A percentile compares a stretch with the other conserved stretches of the same genome.
Evolutionary conservation across 106 monocot genomes (phyloP).

Genomic region (Allium fistulosum): DNA sequence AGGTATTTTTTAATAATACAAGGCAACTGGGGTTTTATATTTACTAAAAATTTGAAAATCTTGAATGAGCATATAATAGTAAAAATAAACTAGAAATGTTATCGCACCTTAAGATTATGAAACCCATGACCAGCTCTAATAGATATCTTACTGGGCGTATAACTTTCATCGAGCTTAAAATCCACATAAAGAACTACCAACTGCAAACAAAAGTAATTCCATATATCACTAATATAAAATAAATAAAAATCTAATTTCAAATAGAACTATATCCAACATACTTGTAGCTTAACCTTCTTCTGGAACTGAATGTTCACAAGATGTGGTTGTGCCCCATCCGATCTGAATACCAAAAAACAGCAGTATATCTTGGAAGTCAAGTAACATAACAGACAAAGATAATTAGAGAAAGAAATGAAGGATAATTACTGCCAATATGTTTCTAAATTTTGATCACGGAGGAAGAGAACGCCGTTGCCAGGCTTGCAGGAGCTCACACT

Average conservation of each 20-base stretch:
- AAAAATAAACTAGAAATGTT: no score
- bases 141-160: conserved; percentile 96
- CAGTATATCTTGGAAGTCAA: conserved; percentile 1
- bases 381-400: background rate
- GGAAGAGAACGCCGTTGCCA: conserved; percentile 76
- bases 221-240: background rate
- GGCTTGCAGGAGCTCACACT: conserved; percentile 97
- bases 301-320: conserved; percentile 96
- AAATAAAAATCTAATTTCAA: background rate
- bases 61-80: no score
- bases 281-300: conserved; percentile 93
- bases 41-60: no score
- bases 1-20: no score
- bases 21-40: no score
- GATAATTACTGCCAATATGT: conserved; percentile 84
- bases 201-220: conserved; percentile 21
- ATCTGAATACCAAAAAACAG: conserved; percentile 37
- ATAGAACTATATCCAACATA: conserved; percentile 5
- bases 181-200: conserved; percentile 82
- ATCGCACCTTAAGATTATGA: conserved; percentile 82
- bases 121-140: conserved; percentile 93
- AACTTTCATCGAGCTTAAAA: conserved; percentile 96
- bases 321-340: conserved; percentile 96
- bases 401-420: background rate
- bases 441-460: conserved; percentile 89